phyloP scores from a whole-genome alignment of 1,139 yeast genomes.

The Kluyveromyces sp. region DNA sequence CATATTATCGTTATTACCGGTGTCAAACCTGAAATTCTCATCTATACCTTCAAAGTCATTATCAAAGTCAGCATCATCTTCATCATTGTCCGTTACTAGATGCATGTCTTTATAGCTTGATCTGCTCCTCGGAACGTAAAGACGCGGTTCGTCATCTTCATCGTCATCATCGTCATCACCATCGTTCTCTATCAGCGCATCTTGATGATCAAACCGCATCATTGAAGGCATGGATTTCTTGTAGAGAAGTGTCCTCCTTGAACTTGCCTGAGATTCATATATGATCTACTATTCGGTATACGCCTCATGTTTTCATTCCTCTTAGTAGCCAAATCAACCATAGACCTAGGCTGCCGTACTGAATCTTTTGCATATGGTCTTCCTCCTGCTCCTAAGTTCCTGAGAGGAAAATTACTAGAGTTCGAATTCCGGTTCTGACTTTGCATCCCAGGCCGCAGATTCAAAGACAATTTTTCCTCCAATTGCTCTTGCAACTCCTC shows the following conservation, averaged over 20 bases:
- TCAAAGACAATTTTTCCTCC: constrained; percentile 10
- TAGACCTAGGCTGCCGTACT: constrained; percentile 24
- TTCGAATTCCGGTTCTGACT: too few species aligned
- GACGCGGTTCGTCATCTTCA: constrained; percentile 4
- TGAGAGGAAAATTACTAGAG: too few species aligned
- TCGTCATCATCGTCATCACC: constrained; percentile 12
- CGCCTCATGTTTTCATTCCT: constrained; percentile 8
- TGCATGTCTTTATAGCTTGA: not conserved
- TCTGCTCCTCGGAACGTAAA: not conserved
- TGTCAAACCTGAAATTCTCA: constrained; percentile 14
- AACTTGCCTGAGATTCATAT: constrained; percentile 17
- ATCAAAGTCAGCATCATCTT: constrained; percentile 53
- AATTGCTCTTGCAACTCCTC: constrained; percentile 10
- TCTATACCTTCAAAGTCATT: constrained; percentile 34
- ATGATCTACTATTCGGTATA: constrained; percentile 22
- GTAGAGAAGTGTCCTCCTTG: constrained; percentile 15
- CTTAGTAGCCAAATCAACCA: constrained; percentile 18
- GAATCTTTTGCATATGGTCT: constrained; percentile 3
- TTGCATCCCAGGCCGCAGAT: not conserved
- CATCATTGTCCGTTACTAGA: constrained; percentile 39
- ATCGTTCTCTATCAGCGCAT: constrained; percentile 16
- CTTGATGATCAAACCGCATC: constrained; percentile 9
- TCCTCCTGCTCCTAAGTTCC: too few species aligned
- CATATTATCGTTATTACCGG: constrained; percentile 9
- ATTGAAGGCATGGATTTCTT: constrained; percentile 26